Evolutionary conservation across 305 asterid genomes (phyloP).

Genomic region (Fraxinus latifolia): DNA sequence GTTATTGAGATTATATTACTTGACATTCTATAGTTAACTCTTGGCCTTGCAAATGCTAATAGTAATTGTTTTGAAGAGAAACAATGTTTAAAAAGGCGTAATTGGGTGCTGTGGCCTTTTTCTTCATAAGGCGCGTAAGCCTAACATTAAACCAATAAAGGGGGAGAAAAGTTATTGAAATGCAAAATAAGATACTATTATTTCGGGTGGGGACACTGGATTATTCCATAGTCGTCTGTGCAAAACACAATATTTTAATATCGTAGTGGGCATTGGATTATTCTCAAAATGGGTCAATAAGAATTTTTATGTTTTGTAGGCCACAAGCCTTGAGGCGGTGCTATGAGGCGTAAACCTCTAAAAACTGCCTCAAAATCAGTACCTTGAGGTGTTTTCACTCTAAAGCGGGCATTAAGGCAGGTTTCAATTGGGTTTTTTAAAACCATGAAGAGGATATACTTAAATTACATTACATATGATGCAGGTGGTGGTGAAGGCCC

Average conservation of each 20-base stretch:
- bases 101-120: neutral
- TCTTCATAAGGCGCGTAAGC: neutral
- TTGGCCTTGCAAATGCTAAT: slow-evolving; percentile 4
- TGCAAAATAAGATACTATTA: neutral
- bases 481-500: slow-evolving; percentile 91
- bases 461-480: slow-evolving; percentile 21
- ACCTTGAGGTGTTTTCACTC: neutral
- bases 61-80: slow-evolving; percentile 12
- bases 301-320: neutral
- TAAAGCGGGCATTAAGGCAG: neutral
- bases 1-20: neutral
- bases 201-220: neutral
- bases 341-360: neutral
- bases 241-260: neutral
- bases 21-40: neutral
- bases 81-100: neutral
- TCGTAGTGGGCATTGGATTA: neutral
- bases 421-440: neutral
- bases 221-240: neutral
- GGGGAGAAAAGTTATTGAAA: neutral
- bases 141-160: neutral
- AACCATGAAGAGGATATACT: neutral
- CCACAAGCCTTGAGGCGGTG: neutral
- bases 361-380: neutral
- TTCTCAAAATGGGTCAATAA: neutral